Evolutionary conservation across 805 yeast genomes (phyloP).

Genomic region (Zygosaccharomyces siamensis): DNA sequence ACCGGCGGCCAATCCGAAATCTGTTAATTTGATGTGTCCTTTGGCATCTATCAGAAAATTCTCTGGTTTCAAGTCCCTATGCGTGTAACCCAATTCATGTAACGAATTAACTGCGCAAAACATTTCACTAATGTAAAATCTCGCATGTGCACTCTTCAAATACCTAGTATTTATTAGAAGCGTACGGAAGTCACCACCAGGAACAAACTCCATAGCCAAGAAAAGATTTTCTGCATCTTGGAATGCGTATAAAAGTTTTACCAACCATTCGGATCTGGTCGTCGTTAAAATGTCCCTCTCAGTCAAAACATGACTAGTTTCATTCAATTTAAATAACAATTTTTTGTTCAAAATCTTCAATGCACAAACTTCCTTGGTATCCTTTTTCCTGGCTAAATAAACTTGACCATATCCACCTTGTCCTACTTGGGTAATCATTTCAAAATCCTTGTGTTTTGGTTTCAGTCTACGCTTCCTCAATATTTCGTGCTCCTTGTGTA

Average conservation of each 20-base stretch:
- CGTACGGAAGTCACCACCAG: slow-evolving; percentile 98
- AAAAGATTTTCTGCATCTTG: slow-evolving; percentile 88
- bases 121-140: slow-evolving; percentile 95
- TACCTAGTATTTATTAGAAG: slow-evolving; percentile 88
- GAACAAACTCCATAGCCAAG: slow-evolving; percentile 98
- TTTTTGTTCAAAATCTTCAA: slow-evolving; percentile 86
- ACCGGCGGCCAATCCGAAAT: slow-evolving; percentile 97
- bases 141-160: slow-evolving; percentile 88
- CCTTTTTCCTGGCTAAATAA: slow-evolving; percentile 89
- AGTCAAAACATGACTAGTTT: slow-evolving; percentile 90
- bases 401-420: slow-evolving; percentile 99
- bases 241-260: slow-evolving; percentile 87
- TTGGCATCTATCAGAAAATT: slow-evolving; percentile 83
- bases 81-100: slow-evolving; percentile 93
- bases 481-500: slow-evolving; percentile 77
- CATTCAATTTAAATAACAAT: slow-evolving; percentile 81
- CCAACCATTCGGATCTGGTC: slow-evolving; percentile 93
- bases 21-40: slow-evolving; percentile 91
- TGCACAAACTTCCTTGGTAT: slow-evolving; percentile 93
- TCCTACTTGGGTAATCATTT: slow-evolving; percentile 96
- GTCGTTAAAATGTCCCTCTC: slow-evolving; percentile 97
- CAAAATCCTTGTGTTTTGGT: slow-evolving; percentile 92
- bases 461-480: slow-evolving; percentile 84
- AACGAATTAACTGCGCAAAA: slow-evolving; percentile 89
- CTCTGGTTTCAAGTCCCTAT: slow-evolving; percentile 94